Percentiles rank a stretch among this genome's conserved stretches.
Evolutionary conservation across 2,329 filamentous ascomycete genomes (phyloP).

Genomic region (Amauroascus verrucosus): DNA sequence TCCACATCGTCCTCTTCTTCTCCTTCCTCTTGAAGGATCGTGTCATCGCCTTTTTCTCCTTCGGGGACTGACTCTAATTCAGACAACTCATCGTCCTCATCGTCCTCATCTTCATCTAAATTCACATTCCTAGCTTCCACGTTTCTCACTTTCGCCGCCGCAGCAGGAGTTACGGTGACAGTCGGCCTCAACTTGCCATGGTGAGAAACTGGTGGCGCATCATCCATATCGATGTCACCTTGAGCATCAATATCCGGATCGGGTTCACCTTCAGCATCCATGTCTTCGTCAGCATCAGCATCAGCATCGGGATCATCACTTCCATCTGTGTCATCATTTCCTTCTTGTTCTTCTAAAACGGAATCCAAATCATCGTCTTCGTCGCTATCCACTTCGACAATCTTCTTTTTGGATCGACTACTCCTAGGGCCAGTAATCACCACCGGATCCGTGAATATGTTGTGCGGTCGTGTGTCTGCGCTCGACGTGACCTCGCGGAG

Average conservation of each 20-base stretch:
- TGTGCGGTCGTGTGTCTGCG: conserved; percentile 24
- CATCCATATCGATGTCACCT: conserved; percentile 38
- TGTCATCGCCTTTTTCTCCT: conserved; percentile 42
- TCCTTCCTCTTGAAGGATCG: conserved; percentile 32
- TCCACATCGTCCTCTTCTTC: conserved; percentile 31
- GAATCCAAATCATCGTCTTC: conserved; percentile 40
- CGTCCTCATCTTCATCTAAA: conserved; percentile 40
- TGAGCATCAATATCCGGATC: conserved; percentile 21
- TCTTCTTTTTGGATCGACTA: conserved; percentile 37
- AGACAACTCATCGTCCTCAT: conserved; percentile 41
- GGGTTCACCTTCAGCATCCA: conserved; percentile 25
- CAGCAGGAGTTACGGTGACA: conserved; percentile 28
- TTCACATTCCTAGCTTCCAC: conserved; percentile 42
- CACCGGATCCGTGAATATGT: conserved; percentile 39
- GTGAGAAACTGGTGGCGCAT: conserved; percentile 32
- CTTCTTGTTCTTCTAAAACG: conserved; percentile 11
- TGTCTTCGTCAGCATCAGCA: conserved; percentile 24
- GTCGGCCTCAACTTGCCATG: conserved; percentile 29
- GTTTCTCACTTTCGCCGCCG: conserved; percentile 32
- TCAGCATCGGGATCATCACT: conserved; percentile 22
- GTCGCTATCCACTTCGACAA: conserved; percentile 37
- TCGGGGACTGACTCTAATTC: conserved; percentile 39
- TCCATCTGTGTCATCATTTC: conserved; percentile 37
- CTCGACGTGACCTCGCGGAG: conserved; percentile 39
- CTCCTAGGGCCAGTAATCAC: conserved; percentile 39